These are phyloP conservation scores for Cadophora malorum DNA, from an alignment of 2,329 filamentous ascomycete species.

Conservation along the genomic window DNA sequence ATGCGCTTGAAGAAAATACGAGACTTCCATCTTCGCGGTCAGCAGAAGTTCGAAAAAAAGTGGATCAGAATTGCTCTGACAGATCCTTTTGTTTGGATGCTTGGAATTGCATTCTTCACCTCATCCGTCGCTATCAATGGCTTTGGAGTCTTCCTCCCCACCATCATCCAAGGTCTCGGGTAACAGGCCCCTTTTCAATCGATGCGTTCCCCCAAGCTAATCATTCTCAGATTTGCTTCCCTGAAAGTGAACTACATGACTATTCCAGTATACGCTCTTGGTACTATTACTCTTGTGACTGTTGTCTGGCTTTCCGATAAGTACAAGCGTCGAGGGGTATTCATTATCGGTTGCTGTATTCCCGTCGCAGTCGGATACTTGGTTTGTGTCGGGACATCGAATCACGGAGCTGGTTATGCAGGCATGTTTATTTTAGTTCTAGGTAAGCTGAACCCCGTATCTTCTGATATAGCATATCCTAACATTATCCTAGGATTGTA, in stretches of 20 bases:
- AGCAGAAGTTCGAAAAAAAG: slow-evolving; percentile 43
- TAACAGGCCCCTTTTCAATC: slow-evolving; percentile 35
- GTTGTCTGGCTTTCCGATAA: slow-evolving; percentile 45
- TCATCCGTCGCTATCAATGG: slow-evolving; percentile 46
- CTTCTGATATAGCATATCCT: slow-evolving; percentile 15
- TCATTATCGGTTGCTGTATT: slow-evolving; percentile 42
- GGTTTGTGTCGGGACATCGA: slow-evolving; percentile 44
- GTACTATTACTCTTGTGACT: slow-evolving; percentile 39
- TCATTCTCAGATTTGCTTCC: slow-evolving; percentile 21
- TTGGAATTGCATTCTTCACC: slow-evolving; percentile 45
- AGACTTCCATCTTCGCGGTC: slow-evolving; percentile 43
- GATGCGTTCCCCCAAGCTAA: background rate
- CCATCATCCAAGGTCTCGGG: slow-evolving; percentile 35
- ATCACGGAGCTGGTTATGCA: slow-evolving; percentile 44
- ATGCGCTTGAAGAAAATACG: slow-evolving; percentile 42
- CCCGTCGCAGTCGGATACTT: slow-evolving; percentile 46
- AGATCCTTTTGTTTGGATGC: slow-evolving; percentile 44
- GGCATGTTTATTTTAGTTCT: slow-evolving; percentile 45
- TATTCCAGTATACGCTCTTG: slow-evolving; percentile 47
- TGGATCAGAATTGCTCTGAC: slow-evolving; percentile 43
- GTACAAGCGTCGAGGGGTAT: slow-evolving; percentile 42
- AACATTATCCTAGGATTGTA: slow-evolving; percentile 36
- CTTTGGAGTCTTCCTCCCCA: slow-evolving; percentile 47
- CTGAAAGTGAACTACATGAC: slow-evolving; percentile 44
- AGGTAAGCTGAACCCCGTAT: slow-evolving; percentile 27